Evolutionary conservation across 768 basidiomycete genomes (phyloP), one percentile per base, ranked within the genome.

Genomic region (Lanmaoa rubissima): DNA sequence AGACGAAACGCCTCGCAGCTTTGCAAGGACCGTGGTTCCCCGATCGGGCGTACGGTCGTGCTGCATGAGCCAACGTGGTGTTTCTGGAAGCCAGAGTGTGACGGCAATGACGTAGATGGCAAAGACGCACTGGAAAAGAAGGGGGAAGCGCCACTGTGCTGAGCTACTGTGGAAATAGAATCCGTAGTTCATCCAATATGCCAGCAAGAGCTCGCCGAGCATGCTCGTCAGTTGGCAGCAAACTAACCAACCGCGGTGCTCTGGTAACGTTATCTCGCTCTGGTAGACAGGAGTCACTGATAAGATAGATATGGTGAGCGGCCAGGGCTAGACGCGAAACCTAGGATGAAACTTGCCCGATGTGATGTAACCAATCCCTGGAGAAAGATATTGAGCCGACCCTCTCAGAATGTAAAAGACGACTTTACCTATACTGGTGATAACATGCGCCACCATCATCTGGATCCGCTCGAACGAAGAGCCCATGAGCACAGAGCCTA

Each of bases 101-200:
- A 47, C n/a, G 13, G 45, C 31, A 12, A 47, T 32, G 31, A 47
- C 45, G 1, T 47, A 47, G n/a, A 47, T 19, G n/a, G 45, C 45
- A 8, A 47, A 47, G 12, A 47, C n/a, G n/a, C n/a, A 32, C 8
- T 47, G 45, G n/a, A 47, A 47, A 47, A 47, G 45, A 32, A 47
- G 45, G 13, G 45, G 45, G n/a, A 47, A 47, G 8, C 59, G 59
- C 59, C 57, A 59, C 12, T 59, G 57, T 14, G 46, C 50, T 5
- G 57, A 60, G 19, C 31, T 53, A n/a, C 12, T 39, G 46, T 60
- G 50, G 38, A 60, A 60, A 59, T 52, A 60, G 26, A 60, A 53
- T 3, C 58, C 58, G 13, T 60, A 60, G 46, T 60, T 60, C 17
- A 59, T 60, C 58, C 58, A 60, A 42, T 60, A 60, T 26, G 51